These are phyloP conservation scores for Aechmea fasciata DNA, from an alignment of 176 grass and related monocot species.

Conservation along the genomic window DNA sequence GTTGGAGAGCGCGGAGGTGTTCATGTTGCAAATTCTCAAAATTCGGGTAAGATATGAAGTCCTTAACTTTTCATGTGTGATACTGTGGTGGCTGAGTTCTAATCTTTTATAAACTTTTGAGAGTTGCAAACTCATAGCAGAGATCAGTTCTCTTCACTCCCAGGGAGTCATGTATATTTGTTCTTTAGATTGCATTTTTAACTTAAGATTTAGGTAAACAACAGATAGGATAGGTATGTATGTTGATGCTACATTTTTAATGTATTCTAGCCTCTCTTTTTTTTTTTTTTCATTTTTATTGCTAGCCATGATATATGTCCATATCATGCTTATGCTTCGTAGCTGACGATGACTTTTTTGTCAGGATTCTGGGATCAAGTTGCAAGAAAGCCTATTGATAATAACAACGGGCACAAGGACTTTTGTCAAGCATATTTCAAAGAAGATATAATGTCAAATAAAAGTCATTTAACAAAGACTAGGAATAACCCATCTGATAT, in stretches of 20 bases:
- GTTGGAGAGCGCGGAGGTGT: constrained; percentile 24
- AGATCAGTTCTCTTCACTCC: no score
- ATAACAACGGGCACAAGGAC: constrained; percentile 10
- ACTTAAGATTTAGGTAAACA: no score
- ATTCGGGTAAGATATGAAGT: constrained; percentile 25
- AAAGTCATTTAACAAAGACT: constrained; percentile 19
- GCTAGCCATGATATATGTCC: neutral
- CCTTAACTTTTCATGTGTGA: neutral
- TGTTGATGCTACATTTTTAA: neutral
- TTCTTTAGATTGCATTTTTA: no score
- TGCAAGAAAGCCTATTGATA: constrained; percentile 21
- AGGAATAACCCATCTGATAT: constrained; percentile 18
- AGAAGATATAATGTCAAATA: constrained; percentile 18
- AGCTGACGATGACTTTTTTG: neutral
- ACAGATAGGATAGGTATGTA: no score
- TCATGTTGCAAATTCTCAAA: constrained; percentile 18
- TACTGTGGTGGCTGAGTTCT: no score
- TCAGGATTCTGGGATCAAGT: neutral
- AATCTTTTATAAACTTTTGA: no score
- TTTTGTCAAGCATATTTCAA: constrained; percentile 22
- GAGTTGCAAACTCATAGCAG: no score
- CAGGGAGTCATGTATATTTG: no score
- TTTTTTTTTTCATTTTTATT: neutral
- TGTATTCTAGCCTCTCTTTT: neutral
- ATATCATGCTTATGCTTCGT: neutral